Percentiles rank a stretch among this genome's conserved stretches.
Evolutionary conservation across 2,329 filamentous ascomycete species (phyloP).

Genomic region (Penicillium sp.): DNA sequence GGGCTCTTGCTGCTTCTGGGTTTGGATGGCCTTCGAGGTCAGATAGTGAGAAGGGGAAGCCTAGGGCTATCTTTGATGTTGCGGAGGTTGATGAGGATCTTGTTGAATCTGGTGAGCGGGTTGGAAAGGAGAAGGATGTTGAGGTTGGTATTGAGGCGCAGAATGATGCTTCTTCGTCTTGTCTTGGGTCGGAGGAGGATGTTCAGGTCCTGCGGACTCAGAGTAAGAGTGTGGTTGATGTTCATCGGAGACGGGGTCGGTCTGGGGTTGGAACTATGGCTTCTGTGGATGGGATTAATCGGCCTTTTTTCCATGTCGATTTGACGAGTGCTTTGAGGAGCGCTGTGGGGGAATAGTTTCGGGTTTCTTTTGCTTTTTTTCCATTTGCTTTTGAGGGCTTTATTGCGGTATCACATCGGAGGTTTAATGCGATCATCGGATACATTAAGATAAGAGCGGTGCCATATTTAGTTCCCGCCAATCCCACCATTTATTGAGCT

Average conservation of each 20-base stretch:
- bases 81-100: not conserved
- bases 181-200: not conserved
- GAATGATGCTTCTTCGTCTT: not conserved
- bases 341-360: slow-evolving; percentile 65
- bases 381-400: not conserved
- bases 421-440: too few species aligned
- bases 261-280: slow-evolving; percentile 64
- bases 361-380: not conserved
- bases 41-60: not conserved
- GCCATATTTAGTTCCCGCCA: too few species aligned
- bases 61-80: slow-evolving; percentile 3
- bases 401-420: not conserved
- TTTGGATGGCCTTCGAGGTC: slow-evolving; percentile 70
- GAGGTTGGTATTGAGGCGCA: not conserved
- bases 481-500: too few species aligned
- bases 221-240: not conserved
- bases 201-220: not conserved
- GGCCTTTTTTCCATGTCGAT: slow-evolving; percentile 88
- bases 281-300: slow-evolving; percentile 74
- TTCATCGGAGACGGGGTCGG: not conserved
- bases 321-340: slow-evolving; percentile 81
- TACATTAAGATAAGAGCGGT: too few species aligned
- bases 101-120: not conserved
- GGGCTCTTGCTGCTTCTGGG: slow-evolving; percentile 77
- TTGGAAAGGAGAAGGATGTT: not conserved